Conservation (phyloP, 2,329 filamentous ascomycete genomes). For the Elsinoe batatas region DNA sequence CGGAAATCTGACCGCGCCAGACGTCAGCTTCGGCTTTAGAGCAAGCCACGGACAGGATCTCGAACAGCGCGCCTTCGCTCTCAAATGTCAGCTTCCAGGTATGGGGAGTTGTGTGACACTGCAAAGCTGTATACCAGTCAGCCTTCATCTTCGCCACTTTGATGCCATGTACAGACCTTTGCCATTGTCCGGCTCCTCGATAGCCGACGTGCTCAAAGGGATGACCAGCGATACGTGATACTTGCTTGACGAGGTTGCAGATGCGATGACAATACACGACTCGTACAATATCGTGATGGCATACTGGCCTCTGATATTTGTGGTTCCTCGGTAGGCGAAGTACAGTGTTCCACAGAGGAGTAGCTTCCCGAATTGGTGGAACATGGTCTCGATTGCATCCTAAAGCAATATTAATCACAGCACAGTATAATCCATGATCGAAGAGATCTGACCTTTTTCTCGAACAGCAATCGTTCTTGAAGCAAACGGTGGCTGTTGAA, state of each 20-base stretch:
- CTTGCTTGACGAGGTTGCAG: constrained; percentile 52
- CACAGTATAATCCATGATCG: not conserved
- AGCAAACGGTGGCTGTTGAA: constrained; percentile 78
- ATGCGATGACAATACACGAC: constrained; percentile 66
- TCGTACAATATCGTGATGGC: constrained; percentile 79
- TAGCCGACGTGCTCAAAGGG: constrained; percentile 51
- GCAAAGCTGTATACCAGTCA: constrained; percentile 51
- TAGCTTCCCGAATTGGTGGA: constrained; percentile 71
- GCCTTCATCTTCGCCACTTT: not conserved
- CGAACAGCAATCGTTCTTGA: constrained; percentile 70
- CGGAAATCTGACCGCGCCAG: constrained; percentile 63
- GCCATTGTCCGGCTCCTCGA: constrained; percentile 67
- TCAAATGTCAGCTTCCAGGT: constrained; percentile 92
- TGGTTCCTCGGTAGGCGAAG: constrained; percentile 66
- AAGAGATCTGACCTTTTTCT: constrained; percentile 48
- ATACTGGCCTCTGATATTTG: constrained; percentile 64
- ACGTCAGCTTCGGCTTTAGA: constrained; percentile 67
- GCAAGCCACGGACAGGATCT: constrained; percentile 79
- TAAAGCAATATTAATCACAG: constrained; percentile 9
- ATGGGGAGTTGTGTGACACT: constrained; percentile 75
- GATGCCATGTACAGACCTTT: constrained; percentile 40
- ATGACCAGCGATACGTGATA: constrained; percentile 71
- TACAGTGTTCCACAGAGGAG: constrained; percentile 74
- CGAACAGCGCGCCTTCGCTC: constrained; percentile 63
- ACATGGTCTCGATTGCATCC: constrained; percentile 35